Base-by-base conservation (phyloP, 1,284 basidiomycete species). In the Sporisorium iseilematis-ciliati region DNA sequence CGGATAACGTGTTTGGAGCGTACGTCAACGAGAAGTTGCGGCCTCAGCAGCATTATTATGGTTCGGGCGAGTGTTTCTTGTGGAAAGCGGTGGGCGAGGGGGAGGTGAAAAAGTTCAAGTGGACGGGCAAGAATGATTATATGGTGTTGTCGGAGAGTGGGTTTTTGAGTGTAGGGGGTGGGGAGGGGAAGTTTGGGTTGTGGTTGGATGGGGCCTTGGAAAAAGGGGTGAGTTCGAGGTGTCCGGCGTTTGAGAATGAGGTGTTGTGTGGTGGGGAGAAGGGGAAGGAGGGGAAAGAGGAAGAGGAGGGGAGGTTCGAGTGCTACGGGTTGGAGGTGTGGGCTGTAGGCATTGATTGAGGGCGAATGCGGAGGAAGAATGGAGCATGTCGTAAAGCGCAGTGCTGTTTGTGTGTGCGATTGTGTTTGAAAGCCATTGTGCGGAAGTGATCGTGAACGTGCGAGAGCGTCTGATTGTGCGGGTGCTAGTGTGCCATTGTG, bases 111-210 rank as follows among this genome's bases (percentile, higher is more conserved):
- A 86, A 92, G 26, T 97, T 90, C 87, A 90, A 89, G 46, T 95
- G 94, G 91, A 95, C 95, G 1, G 94, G 94, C 0, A 89, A 87
- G 83, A 98, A 98, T 83, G 91, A 92, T 66, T 98, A 97, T 81
- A 91, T 97, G 61, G 91, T 93, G 21, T 88, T 97, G 88, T 89
- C 43, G 92, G 91, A 79, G 88, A 95, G 71, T 88, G 48, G 49
- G 20, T 69, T 66, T 50, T 51, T 80, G 14, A 69, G 70, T 21
- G 65, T 85, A 7, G 83, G 83, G 7, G 79, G 82, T n/a, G 82
- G 81, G 5, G 75, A 81, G 25, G 82, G 82, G 0, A 70, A 70
- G 38, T 84, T 84, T 56, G 96, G 95, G 0, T 87, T 99, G 7
- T 94, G 94, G 86, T 87, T 99, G n/a, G 94, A 96, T 82, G 90